Evolutionary conservation across 1,284 basidiomycete species (phyloP), one percentile per base, ranked within the genome.

Genomic region (Xanthoconium separans): DNA sequence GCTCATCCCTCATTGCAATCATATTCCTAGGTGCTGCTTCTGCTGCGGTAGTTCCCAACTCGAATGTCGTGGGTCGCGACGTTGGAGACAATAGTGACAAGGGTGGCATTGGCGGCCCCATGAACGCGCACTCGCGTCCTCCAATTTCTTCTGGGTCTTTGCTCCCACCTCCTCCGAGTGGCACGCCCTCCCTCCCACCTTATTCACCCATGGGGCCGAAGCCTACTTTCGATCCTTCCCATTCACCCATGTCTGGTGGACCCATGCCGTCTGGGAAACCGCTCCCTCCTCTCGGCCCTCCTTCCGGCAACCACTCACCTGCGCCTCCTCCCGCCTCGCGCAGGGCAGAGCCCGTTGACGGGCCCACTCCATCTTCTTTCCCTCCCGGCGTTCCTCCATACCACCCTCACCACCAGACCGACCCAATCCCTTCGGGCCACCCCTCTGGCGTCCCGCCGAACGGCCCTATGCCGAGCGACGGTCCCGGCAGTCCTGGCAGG

Each of bases 21-120:
- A 11, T 20, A 6, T 29, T 62, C 34, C 41, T 64, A 13, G 20
- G 56, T 24, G 34, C 39, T 8, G 59, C 44, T 6, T 33, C 48
- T 8, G 60, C 60, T 13, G 51, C 27, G 2, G 39, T 40, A 13
- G 11, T 36, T 36, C 15, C 61, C 22, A 22, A 22, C 43, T 58
- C 54, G 6, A 18, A 13, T 13, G 6, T 27, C 15, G 24, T 30
- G 33, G 6, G 43, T 45, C 45, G 39, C 29, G 1, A 16, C 24
- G 6, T 12, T 13, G 24, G 13, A 2, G 12, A 20, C 10, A 31
- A n/a, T 1, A 13, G 20, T 16, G 13, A 12, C 22, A 22, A 22
- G 4, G 22, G 22, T 22, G 22, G 22, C 22, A 22, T 2, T 4
- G 4, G 22, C 22, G 22, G 22, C 22, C 22, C 22, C 3, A 22